phyloP scores from a whole-genome alignment of 148 eudicot species.

The Vaccinium darrowii region DNA sequence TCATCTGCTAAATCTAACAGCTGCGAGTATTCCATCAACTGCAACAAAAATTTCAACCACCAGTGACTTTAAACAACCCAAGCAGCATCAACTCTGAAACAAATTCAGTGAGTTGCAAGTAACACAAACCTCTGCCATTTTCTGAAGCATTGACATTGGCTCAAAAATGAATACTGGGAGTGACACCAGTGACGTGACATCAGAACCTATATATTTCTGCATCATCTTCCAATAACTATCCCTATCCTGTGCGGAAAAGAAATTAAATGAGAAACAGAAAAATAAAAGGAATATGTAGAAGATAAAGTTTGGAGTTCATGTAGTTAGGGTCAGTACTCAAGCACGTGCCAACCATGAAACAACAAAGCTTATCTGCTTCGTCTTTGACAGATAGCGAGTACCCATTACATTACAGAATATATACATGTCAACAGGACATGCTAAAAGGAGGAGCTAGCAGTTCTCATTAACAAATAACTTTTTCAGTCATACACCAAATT shows the following conservation, averaged over 20 bases:
- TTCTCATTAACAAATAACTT: neutral
- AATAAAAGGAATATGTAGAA: neutral
- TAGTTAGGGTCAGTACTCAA: neutral
- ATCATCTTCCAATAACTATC: conserved; percentile 96
- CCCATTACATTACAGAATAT: neutral
- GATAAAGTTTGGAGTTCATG: neutral
- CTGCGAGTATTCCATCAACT: conserved; percentile 92
- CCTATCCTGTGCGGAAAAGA: conserved; percentile 58
- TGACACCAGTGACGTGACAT: conserved; percentile 96
- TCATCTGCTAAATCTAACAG: conserved; percentile 89
- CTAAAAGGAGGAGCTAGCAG: neutral
- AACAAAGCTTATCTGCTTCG: neutral
- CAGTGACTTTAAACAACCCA: neutral
- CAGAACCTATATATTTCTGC: conserved; percentile 95
- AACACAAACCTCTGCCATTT: conserved; percentile 92
- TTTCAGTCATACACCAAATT: neutral
- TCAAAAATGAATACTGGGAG: conserved; percentile 96
- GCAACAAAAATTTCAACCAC: conserved; percentile 26
- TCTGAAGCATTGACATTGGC: conserved; percentile 99
- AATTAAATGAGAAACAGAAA: neutral
- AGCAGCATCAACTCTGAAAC: neutral
- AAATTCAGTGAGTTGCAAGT: neutral
- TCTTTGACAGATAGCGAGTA: neutral
- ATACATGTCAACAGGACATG: neutral
- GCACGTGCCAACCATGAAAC: neutral